phyloP scores from a whole-genome alignment of 2,329 filamentous ascomycete species.

The Monosporascus sp. region DNA sequence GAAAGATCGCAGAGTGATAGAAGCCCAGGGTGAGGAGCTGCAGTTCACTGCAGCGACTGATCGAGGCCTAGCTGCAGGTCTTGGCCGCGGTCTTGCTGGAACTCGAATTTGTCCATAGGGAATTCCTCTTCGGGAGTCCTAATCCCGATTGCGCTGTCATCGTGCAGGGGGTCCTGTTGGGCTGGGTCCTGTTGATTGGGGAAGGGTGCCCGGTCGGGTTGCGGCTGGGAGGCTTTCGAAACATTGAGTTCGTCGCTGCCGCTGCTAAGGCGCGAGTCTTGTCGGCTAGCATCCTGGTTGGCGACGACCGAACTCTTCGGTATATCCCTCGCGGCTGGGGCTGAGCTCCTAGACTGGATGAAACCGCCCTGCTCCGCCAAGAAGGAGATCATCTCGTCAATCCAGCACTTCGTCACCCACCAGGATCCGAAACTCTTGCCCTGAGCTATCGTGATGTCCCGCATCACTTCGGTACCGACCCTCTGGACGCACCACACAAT shows the following conservation, averaged over 20 bases:
- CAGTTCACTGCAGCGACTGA: conserved; percentile 3
- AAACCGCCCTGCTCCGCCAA: conserved; percentile 88
- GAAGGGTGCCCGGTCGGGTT: conserved; percentile 48
- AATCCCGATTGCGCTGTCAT: conserved; percentile 74
- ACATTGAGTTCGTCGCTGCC: conserved; percentile 41
- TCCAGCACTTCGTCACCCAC: conserved; percentile 94
- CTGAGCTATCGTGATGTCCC: conserved; percentile 74
- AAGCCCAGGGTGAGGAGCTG: background rate
- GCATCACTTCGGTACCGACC: conserved; percentile 70
- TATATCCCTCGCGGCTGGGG: conserved; percentile 13
- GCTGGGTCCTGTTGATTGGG: conserved; percentile 37
- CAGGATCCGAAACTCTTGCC: conserved; percentile 82
- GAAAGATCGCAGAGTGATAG: background rate
- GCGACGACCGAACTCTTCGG: conserved; percentile 32
- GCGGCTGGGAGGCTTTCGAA: conserved; percentile 41
- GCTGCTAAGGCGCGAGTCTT: conserved; percentile 38
- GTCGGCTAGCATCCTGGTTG: conserved; percentile 31
- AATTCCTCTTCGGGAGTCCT: conserved; percentile 63
- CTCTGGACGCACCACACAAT: conserved; percentile 73
- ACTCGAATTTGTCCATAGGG: conserved; percentile 54
- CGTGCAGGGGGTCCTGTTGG: conserved; percentile 44
- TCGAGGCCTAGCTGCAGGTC: conserved; percentile 24
- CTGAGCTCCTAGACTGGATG: conserved; percentile 52
- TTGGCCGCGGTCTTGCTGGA: conserved; percentile 32
- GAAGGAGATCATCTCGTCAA: conserved; percentile 92